These are phyloP conservation scores for Corylus avellana DNA, from an alignment of 306 rosid species.

Conservation along the genomic window DNA sequence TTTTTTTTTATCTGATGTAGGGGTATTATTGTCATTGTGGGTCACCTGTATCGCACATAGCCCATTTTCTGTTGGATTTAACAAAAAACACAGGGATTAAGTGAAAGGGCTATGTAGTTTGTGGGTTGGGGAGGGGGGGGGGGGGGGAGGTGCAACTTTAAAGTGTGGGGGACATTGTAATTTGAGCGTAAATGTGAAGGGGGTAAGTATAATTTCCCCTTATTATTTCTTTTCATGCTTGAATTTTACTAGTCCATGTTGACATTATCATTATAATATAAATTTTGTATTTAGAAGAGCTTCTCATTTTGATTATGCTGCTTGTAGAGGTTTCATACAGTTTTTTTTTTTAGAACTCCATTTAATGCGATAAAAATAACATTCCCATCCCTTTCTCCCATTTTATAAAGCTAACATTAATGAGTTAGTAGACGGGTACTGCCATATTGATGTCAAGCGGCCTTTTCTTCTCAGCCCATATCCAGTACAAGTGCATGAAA, in stretches of 20 bases:
- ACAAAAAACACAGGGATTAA: too few species aligned
- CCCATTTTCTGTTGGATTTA: too few species aligned
- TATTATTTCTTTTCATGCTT: not conserved
- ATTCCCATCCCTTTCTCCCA: not conserved
- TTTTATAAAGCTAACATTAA: not conserved
- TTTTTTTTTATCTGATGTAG: too few species aligned
- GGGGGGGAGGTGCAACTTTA: too few species aligned
- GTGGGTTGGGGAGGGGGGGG: too few species aligned
- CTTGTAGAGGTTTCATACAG: not conserved
- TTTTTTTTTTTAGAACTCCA: not conserved
- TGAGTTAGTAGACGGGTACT: not conserved
- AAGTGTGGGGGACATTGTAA: too few species aligned
- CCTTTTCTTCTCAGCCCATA: not conserved
- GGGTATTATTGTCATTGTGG: too few species aligned
- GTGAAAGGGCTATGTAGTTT: too few species aligned
- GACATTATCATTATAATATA: not conserved
- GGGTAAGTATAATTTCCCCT: too few species aligned
- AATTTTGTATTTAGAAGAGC: not conserved
- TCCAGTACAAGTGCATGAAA: not conserved
- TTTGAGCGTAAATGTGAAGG: too few species aligned
- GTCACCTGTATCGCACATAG: too few species aligned
- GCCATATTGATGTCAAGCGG: not conserved
- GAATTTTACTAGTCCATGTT: not conserved
- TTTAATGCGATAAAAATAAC: not conserved
- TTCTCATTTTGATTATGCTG: not conserved